These are phyloP conservation scores for Zoysia matrella DNA, from an alignment of 202 grass and related monocot genomes.

Conservation along the genomic window DNA sequence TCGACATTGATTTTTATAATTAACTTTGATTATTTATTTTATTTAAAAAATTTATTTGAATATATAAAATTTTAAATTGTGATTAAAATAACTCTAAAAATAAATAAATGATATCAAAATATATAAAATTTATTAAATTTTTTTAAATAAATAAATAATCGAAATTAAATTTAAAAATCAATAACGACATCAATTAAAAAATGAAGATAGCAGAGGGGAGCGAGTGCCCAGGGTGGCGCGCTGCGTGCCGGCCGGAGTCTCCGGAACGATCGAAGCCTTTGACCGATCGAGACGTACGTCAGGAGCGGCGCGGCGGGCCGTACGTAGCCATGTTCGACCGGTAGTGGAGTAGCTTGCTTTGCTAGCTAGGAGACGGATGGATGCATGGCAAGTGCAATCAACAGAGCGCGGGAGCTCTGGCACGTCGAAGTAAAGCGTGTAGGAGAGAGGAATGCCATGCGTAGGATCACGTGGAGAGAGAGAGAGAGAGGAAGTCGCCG, in stretches of 20 bases:
- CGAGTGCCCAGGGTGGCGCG: constrained; percentile 31
- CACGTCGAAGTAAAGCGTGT: constrained; percentile 49
- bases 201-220: not conserved
- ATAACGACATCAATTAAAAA: too few relatives aligned
- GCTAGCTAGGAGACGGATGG: not conserved
- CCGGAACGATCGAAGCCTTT: not conserved
- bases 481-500: too few relatives aligned
- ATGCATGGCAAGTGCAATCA: constrained; percentile 22
- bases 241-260: constrained; percentile 15
- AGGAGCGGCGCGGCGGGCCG: not conserved
- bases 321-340: not conserved
- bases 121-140: too few relatives aligned
- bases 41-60: too few relatives aligned
- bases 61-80: too few relatives aligned
- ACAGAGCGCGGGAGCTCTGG: not conserved
- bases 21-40: too few relatives aligned
- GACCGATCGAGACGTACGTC: constrained; percentile 24
- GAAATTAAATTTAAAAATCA: too few relatives aligned
- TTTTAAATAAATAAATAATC: too few relatives aligned
- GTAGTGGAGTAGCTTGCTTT: too few relatives aligned
- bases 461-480: constrained; percentile 53
- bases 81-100: too few relatives aligned
- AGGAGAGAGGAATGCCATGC: constrained; percentile 61
- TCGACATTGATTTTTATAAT: too few relatives aligned
- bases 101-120: too few relatives aligned